Base-by-base conservation (phyloP, 2,329 filamentous ascomycete species). In the Penicillium hordei region DNA sequence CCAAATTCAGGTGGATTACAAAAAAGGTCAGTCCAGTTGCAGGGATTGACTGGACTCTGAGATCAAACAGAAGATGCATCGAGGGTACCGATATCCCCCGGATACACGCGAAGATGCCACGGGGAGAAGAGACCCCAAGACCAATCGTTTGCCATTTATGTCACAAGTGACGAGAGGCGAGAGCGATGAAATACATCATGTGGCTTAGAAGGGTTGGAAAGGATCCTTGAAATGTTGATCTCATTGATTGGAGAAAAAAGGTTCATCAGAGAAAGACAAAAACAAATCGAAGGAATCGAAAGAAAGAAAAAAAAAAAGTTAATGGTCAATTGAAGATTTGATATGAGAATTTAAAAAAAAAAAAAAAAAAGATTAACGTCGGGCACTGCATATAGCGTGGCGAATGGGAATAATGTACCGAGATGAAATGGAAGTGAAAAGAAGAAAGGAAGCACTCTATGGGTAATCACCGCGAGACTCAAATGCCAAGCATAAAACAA, bases 401-500 rank as follows among this genome's bases (percentile, higher is more conserved):
- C 43, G 55, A 58, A 57, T 60, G 64, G 65, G 67, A 66, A 63
- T 68, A 71, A 72, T 67, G 66, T 72, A 65, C 67, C 66, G 65
- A 71, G 64, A 65, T 61, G 60, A 68, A 64, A 55, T 61, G 66
- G 64, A 64, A 55, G 46, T 57, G 51, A 56, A 67, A 67, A 62
- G 60, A 65, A 61, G 63, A 68, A 65, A 63, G 60, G 67, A 70
- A 66, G 46, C 67, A 68, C 67, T 75, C 73, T 75, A 75, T 75
- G 63, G 68, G 68, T 68, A 70, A 68, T 66, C 70, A 70, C 66
- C 66, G 69, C 70, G 65, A 70, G 69, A 68, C 57, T 52, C 64
- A 71, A 73, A 73, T 73, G 77, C 75, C 69, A 60, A 65, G 60
- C 61, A 70, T 66, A 64, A 63, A 66, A 68, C 64, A 67, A 60